These are phyloP conservation scores for Xerophyta viscosa DNA, from an alignment of 106 monocot genomes.

Conservation along the genomic window DNA sequence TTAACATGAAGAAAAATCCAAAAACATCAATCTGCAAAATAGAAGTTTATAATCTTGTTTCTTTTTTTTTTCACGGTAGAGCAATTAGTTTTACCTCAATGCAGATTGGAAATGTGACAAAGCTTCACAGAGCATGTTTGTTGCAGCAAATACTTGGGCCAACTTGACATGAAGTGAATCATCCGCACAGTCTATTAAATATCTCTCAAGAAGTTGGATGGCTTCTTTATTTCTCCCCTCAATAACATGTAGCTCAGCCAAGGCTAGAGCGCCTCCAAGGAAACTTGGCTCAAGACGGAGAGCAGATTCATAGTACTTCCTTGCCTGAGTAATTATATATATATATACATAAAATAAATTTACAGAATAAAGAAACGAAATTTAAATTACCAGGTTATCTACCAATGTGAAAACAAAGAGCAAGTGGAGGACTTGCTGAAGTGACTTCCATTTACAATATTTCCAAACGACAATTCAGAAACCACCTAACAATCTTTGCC, in stretches of 20 bases:
- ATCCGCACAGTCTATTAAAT: conserved; percentile 91
- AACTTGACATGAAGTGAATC: conserved; percentile 93
- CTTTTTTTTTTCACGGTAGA: no score
- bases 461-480: no score
- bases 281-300: conserved; percentile 89
- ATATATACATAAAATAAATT: no score
- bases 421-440: no score
- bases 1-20: no score
- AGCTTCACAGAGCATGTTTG: conserved; percentile 81
- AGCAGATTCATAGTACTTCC: conserved; percentile 94
- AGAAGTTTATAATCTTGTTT: no score
- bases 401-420: no score
- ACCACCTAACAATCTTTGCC: no score
- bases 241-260: conserved; percentile 84
- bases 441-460: no score
- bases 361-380: no score
- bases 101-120: conserved; percentile 95
- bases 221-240: conserved; percentile 91
- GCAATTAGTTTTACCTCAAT: conserved; percentile 85
- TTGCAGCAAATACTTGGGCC: conserved; percentile 94
- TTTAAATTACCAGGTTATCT: no score
- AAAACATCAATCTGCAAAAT: no score
- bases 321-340: conserved; percentile 38
- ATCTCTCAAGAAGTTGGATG: conserved; percentile 80
- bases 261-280: conserved; percentile 81